Evolutionary conservation across 2,329 filamentous ascomycete genomes (phyloP).

Genomic region (Exserohilum turcica): DNA sequence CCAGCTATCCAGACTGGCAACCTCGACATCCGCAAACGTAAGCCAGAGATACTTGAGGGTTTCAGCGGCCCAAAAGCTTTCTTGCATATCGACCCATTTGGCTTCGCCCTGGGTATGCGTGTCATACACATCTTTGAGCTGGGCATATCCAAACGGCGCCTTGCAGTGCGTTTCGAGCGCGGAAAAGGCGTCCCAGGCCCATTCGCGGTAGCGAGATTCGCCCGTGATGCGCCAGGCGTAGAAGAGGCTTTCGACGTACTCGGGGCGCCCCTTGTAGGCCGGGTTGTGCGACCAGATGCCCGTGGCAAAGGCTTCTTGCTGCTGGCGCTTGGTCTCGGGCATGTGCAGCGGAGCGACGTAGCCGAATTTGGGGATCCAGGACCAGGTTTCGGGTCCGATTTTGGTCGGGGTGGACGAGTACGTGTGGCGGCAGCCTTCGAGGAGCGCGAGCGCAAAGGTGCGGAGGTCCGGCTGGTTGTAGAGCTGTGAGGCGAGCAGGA

Average conservation of each 20-base stretch:
- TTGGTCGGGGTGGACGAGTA: constrained; percentile 46
- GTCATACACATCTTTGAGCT: constrained; percentile 44
- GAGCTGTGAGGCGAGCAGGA: constrained; percentile 47
- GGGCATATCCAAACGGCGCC: constrained; percentile 48
- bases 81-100: constrained; percentile 46
- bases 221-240: constrained; percentile 51
- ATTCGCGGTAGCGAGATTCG: constrained; percentile 47
- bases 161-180: constrained; percentile 47
- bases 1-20: constrained; percentile 49
- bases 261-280: constrained; percentile 44
- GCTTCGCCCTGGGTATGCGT: constrained; percentile 21
- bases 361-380: constrained; percentile 47
- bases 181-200: constrained; percentile 51
- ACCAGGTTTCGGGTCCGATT: constrained; percentile 48
- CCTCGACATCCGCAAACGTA: constrained; percentile 45
- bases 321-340: constrained; percentile 35
- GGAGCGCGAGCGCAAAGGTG: constrained; percentile 47
- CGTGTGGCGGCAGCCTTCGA: constrained; percentile 49
- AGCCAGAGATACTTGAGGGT: constrained; percentile 51
- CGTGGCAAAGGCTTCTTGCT: constrained; percentile 32
- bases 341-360: constrained; percentile 37
- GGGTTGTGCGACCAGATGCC: constrained; percentile 46
- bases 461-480: constrained; percentile 41
- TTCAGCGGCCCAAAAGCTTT: constrained; percentile 50
- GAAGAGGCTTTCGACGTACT: constrained; percentile 50